Base-by-base conservation (phyloP, 192 early-diverging fungal genomes). In the Tieghemiomyces parasiticus region DNA sequence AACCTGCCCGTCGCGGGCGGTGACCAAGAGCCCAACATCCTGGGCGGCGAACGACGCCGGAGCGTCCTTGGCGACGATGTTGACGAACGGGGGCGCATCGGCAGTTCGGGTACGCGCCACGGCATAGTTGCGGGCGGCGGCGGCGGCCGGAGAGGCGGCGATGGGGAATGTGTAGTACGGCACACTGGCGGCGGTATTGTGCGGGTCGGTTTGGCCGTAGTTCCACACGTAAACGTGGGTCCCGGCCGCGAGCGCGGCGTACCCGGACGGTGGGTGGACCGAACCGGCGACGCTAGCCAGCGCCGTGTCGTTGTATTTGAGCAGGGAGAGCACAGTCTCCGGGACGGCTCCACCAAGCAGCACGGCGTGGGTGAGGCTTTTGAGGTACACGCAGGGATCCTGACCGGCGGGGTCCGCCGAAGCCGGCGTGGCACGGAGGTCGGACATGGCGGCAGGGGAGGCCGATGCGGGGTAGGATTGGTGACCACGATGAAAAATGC, bases 21-120 rank as follows among this genome's bases (percentile, higher is more conserved):
- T 65, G 3, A 64, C 65, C 20, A 75, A n/a, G 2, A 72, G 61
- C 6, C 74, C 74, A 8, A 68, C 66, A 45, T 70, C 61, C 22
- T 58, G 55, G 0, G 35, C 35, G n/a, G 55, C 31, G 2, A 34
- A n/a, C n/a, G 33, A 35, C 33, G 35, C 22, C n/a, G 34, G 13
- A 32, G 22, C 33, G 4, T 58, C 55, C 13, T 16, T 14, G 55
- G 55, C 33, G 4, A 58, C 55, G 33, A 58, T 20, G n/a, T 30
- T 26, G 12, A 20, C 12, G 24, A 50, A 25, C 1, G 49, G 49
- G 2, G 2, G 22, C 26, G 22, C 22, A 34, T 56, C 22, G 2
- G 1, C 9, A 26, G 52, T n/a, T 8, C 28, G 52, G 8, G 52
- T n/a, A 28, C 50, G 67, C 46, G 61, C 60, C 33, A 9, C 20